Conservation (phyloP, 495 filamentous ascomycete genomes). For the Aspergillus asperescens region DNA sequence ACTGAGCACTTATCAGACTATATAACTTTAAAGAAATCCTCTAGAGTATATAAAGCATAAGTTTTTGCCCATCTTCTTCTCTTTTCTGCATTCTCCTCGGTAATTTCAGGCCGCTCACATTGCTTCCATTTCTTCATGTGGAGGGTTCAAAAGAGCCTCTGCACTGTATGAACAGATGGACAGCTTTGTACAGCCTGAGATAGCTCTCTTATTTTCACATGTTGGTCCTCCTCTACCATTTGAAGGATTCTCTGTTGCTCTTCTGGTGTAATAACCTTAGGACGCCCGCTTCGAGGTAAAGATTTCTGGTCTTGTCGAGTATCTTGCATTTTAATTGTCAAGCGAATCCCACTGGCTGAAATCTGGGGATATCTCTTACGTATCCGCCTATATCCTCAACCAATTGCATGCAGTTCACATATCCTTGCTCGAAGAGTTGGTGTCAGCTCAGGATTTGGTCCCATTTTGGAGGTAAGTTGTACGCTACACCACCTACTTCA, state of each 20-base stretch:
- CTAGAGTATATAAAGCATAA: too few species aligned
- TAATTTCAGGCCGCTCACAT: too few species aligned
- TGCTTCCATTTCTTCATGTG: not conserved
- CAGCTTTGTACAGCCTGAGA: not conserved
- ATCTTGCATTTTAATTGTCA: not conserved
- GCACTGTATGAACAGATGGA: not conserved
- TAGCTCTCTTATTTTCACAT: not conserved
- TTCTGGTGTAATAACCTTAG: not conserved
- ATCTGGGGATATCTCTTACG: not conserved
- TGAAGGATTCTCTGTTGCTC: not conserved
- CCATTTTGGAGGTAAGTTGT: not conserved
- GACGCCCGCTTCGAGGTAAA: not conserved
- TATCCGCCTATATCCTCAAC: not conserved
- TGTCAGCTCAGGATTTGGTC: not conserved
- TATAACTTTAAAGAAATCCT: too few species aligned
- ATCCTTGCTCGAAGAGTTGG: not conserved
- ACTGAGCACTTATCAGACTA: too few species aligned
- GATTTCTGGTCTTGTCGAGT: not conserved
- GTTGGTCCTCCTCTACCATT: not conserved
- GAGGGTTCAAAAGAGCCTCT: not conserved
- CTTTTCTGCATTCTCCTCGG: too few species aligned
- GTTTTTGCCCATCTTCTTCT: too few species aligned
- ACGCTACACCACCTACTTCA: not conserved
- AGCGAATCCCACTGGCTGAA: not conserved
- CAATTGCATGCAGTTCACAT: not conserved